These are phyloP conservation scores for Hypoxylon subgilvum DNA, from an alignment of 495 filamentous ascomycete species.

Conservation along the genomic window DNA sequence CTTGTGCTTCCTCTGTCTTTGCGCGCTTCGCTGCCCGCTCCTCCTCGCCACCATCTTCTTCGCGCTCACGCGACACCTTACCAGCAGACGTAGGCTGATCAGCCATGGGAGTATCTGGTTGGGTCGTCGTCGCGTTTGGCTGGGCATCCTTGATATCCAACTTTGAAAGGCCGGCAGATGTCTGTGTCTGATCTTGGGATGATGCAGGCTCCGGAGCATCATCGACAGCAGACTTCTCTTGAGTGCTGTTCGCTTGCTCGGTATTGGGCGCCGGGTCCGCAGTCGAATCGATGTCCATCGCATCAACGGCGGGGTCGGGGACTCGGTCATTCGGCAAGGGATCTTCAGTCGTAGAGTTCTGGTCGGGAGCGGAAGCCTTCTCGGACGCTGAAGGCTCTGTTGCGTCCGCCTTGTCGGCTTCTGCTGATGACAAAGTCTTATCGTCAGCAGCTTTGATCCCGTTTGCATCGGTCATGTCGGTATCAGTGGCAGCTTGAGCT, in stretches of 20 bases:
- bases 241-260: conserved; percentile 30
- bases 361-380: conserved; percentile 5
- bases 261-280: conserved; percentile 10
- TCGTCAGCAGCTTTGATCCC: conserved; percentile 16
- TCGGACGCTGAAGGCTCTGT: conserved; percentile 12
- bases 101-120: conserved; percentile 46
- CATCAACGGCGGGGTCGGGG: conserved; percentile 8
- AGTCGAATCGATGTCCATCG: conserved; percentile 45
- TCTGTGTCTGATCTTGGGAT: conserved; percentile 32
- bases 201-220: conserved; percentile 35
- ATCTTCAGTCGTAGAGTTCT: conserved; percentile 6
- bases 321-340: neutral
- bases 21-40: conserved; percentile 79
- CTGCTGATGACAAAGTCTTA: neutral
- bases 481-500: conserved; percentile 8
- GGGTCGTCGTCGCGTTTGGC: conserved; percentile 24
- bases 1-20: conserved; percentile 61
- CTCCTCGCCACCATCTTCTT: conserved; percentile 73
- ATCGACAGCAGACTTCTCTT: conserved; percentile 38
- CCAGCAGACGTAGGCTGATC: conserved; percentile 41
- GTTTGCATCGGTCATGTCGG: conserved; percentile 44
- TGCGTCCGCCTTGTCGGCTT: conserved; percentile 6
- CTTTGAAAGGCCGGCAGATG: conserved; percentile 37
- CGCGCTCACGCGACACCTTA: conserved; percentile 73
- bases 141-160: conserved; percentile 41